Percentiles rank a stretch among this genome's conserved stretches.
Evolutionary conservation across 1,284 basidiomycete genomes (phyloP).

Genomic region (Ganoderma meredithae): DNA sequence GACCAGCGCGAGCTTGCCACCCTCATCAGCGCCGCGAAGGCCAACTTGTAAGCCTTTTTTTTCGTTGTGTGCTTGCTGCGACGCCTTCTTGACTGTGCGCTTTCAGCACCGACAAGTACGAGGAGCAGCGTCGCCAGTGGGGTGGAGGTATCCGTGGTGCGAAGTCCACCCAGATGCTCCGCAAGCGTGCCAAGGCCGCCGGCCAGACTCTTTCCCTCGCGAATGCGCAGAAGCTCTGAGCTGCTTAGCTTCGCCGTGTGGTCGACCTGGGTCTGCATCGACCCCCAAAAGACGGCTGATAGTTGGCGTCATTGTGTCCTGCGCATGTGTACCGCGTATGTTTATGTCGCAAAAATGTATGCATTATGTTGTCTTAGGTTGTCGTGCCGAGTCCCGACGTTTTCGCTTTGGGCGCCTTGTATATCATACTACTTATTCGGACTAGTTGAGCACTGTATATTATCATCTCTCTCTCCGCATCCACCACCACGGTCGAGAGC

Average conservation of each 20-base stretch:
- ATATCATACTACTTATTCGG: not conserved
- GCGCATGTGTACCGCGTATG: slow-evolving; percentile 26
- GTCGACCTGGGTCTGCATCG: slow-evolving; percentile 20
- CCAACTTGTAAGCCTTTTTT: slow-evolving; percentile 82
- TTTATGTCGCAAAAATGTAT: slow-evolving; percentile 29
- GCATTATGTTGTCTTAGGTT: slow-evolving; percentile 15
- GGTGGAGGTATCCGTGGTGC: slow-evolving; percentile 95
- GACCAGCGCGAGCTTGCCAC: slow-evolving; percentile 94
- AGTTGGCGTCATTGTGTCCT: slow-evolving; percentile 21
- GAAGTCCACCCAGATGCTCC: slow-evolving; percentile 93
- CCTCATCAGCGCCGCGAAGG: slow-evolving; percentile 93
- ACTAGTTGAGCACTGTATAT: slow-evolving; percentile 5
- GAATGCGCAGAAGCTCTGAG: slow-evolving; percentile 67
- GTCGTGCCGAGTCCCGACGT: not conserved
- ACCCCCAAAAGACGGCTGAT: slow-evolving; percentile 25
- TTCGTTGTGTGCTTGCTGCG: slow-evolving; percentile 4
- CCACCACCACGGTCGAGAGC: not conserved
- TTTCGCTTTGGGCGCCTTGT: not conserved
- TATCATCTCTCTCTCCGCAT: slow-evolving; percentile 9
- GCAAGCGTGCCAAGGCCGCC: slow-evolving; percentile 93
- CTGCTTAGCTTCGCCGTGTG: not conserved
- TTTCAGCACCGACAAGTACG: slow-evolving; percentile 91
- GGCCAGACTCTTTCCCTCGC: slow-evolving; percentile 69
- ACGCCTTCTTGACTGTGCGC: slow-evolving; percentile 17
- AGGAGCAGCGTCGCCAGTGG: slow-evolving; percentile 92